Evolutionary conservation across 2,329 filamentous ascomycete genomes (phyloP), one percentile per base, ranked within the genome.

Genomic region (Chrysoporthe cubensis): DNA sequence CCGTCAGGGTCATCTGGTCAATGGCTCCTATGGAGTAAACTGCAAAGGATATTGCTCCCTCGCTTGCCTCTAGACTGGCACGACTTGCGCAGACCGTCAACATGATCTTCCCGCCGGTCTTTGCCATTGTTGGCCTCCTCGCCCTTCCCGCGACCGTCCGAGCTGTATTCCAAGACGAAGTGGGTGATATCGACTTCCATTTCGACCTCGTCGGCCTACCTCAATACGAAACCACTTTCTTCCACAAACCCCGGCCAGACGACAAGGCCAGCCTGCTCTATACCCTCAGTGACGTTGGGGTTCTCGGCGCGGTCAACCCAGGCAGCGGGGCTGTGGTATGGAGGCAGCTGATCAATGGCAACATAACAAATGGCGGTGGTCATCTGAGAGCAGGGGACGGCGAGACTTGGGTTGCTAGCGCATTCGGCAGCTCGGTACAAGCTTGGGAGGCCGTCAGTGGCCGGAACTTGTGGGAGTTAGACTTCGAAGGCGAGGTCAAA

Each of bases 181-280:
- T 96, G 73, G 94, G 90, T 82, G 87, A 93, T 74, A 88, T 96
- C 78, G 96, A 99, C 81, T 98, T 94, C 82, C 95, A 98, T 81
- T 90, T 97, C 82, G 88, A 92, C 72, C 89, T 98, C 61, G 83
- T 99, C 75, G 96, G 96, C 75, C 81, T 92, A 48, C 94, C 96
- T 65, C 91, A 91, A 77, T 84, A 88, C 77, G 88, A 92, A 71
- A 92, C 93, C 70, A 97, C 95, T 73, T 96, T 98, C 86, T 98
- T 98, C 87, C 93, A 97, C 81, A 91, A 90, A 73, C 95, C 96
- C 50, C 87, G 91, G 75, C 85, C 88, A 71, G 88, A 90, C 73
- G 94, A 95, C 71, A 93, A 92, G 78, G 94, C 94, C 46, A 95
- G 92, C 65, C 85, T 99, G 48, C 85, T 99, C 64, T 99, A 97